Conservation (phyloP, 2,329 filamentous ascomycete genomes). For the Karstenula rhodostoma region DNA sequence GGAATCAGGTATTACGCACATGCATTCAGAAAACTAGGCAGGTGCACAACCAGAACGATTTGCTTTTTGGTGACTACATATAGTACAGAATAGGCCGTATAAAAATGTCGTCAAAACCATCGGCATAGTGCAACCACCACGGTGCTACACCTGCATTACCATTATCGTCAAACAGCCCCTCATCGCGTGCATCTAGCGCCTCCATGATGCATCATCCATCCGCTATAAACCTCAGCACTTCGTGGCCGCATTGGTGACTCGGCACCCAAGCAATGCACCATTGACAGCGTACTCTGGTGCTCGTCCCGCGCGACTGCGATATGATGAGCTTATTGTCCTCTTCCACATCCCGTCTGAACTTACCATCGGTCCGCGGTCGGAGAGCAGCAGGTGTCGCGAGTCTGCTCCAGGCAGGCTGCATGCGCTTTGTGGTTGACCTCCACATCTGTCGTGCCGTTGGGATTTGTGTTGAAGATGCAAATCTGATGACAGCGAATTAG, state of each 20-base stretch:
- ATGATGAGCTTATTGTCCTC: not conserved
- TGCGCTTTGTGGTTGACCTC: conserved; percentile 4
- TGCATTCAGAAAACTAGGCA: not conserved
- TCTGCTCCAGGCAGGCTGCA: not conserved
- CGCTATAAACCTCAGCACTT: not conserved
- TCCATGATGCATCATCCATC: not conserved
- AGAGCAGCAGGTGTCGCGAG: conserved; percentile 11
- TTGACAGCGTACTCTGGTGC: not conserved
- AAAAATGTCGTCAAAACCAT: not conserved
- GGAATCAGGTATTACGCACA: not conserved
- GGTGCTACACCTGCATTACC: not conserved
- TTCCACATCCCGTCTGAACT: not conserved
- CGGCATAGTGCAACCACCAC: not conserved
- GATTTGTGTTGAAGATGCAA: conserved; percentile 11
- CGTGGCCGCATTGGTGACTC: not conserved
- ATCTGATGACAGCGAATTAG: not conserved
- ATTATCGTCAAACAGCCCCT: not conserved
- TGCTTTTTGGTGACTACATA: conserved; percentile 4
- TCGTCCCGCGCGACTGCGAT: conserved; percentile 3
- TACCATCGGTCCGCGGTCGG: conserved; percentile 9
- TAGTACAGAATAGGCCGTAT: conserved; percentile 1
- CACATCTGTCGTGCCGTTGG: conserved; percentile 8
- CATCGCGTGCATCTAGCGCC: not conserved
- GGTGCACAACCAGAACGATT: not conserved
- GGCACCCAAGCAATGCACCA: conserved; percentile 3